Base-by-base conservation (phyloP, 1,284 basidiomycete species). In the Thelephora terrestris region DNA sequence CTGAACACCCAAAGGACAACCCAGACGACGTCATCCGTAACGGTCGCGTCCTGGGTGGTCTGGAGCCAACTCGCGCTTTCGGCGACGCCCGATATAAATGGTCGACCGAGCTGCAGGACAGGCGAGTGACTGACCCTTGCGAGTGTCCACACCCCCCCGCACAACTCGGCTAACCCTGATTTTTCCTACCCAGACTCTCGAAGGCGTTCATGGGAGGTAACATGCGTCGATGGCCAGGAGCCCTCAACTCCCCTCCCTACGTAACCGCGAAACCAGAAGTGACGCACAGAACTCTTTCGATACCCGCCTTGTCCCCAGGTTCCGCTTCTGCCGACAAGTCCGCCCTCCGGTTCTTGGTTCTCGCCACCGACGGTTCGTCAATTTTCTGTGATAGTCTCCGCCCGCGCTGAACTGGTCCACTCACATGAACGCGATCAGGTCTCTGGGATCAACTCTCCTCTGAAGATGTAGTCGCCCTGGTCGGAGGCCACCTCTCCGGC, bases 11-110 rank as follows among this genome's bases (percentile, higher is more conserved):
- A 2, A 61, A 72, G 37, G 79, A 81, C 24, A 94, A 99, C 66
- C 76, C 78, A 27, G 75, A 82, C 49, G 76, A 79, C 40, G 93
- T 98, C 35, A 86, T 99, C 58, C 75, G 78, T 55, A 76, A 85
- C 36, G 96, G 93, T 4, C 81, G 93, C 44, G 78, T 97, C 27
- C 76, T 97, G 46, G 96, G 96, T 29, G 90, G 93, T 1, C 75
- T 99, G 12, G 93, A 99, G 63, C 96, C 96, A 20, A 87, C 88
- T 23, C 78, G 96, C 52, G 93, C 95, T 2, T 95, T 94, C 70
- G 94, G 94, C 50, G 96, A 98, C 67, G 86, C 92, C 2, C 76
- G 91, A 27, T 99, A 98, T 72, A 97, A 99, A 63, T 90, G 87
- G 87, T 70, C 81, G 29, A 73, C 74, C 35, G 74, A 77, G 43